These are phyloP conservation scores for Crithidia sp. DNA, from an alignment of 208 protist species.

Conservation along the genomic window DNA sequence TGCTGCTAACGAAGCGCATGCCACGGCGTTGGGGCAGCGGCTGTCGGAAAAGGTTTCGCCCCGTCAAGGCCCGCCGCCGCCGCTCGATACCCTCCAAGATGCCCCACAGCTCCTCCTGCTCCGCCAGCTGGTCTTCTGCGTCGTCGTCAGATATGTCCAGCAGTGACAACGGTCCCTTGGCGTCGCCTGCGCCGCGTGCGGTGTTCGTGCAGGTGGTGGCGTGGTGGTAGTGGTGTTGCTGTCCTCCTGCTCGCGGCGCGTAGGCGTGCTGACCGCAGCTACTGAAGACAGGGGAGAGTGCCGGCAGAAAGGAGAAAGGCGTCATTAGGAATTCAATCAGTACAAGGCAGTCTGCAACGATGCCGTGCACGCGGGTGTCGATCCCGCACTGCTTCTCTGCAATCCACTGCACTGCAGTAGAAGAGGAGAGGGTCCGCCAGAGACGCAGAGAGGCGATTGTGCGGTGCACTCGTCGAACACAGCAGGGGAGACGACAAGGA, in stretches of 20 bases:
- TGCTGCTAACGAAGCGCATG: too few species aligned
- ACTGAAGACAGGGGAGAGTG: background rate
- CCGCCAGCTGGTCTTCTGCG: background rate
- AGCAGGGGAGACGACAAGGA: too few species aligned
- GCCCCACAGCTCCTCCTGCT: conserved; percentile 15
- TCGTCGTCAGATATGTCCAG: background rate
- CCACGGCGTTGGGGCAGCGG: background rate
- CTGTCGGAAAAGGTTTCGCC: background rate
- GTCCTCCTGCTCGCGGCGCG: background rate
- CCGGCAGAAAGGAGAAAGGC: conserved; percentile 5
- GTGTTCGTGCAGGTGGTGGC: background rate
- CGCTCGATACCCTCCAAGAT: conserved; percentile 11
- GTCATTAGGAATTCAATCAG: background rate
- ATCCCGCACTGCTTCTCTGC: too few species aligned
- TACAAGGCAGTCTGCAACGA: too few species aligned
- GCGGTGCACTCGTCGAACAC: too few species aligned
- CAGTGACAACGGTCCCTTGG: background rate
- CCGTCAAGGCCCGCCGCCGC: conserved; percentile 9
- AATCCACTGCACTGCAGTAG: too few species aligned
- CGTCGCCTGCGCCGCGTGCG: background rate
- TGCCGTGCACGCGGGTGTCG: too few species aligned
- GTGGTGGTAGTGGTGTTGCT: background rate
- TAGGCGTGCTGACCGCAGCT: background rate
- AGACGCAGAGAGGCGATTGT: too few species aligned
- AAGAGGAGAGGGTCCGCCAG: too few species aligned